phyloP scores from a whole-genome alignment of 75 land plant species.

The Selaginella moellendorffii region DNA sequence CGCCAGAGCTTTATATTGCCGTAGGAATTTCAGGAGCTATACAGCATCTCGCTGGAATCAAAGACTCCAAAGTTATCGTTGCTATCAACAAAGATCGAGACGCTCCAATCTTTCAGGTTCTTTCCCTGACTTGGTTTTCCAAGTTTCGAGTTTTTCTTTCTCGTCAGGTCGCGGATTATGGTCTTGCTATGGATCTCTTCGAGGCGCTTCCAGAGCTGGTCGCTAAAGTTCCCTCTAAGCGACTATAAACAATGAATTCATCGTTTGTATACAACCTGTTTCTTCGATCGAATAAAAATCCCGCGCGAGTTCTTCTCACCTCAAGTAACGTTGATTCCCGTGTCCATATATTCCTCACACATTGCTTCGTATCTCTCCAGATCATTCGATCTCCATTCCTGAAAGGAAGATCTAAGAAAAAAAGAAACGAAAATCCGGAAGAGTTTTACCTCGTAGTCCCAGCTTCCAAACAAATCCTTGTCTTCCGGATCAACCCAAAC shows the following conservation, averaged over 20 bases:
- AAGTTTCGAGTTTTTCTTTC: too few species aligned
- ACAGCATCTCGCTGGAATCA: conserved; percentile 93
- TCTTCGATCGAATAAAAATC: too few species aligned
- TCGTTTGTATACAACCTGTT: too few species aligned
- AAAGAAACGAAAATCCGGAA: neutral
- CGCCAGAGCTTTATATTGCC: conserved; percentile 87
- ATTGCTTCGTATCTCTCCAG: neutral
- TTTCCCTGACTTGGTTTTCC: too few species aligned
- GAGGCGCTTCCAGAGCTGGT: conserved; percentile 69
- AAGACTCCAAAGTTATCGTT: conserved; percentile 87
- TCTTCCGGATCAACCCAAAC: neutral
- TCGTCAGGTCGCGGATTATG: conserved; percentile 95
- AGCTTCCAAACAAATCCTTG: neutral
- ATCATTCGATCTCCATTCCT: neutral
- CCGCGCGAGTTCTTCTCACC: too few species aligned
- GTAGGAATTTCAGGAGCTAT: conserved; percentile 95
- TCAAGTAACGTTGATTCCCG: neutral
- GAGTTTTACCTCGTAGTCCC: neutral
- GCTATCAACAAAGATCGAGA: conserved; percentile 93
- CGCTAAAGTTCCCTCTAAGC: conserved; percentile 68
- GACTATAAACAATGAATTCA: too few species aligned
- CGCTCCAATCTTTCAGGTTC: conserved; percentile 95
- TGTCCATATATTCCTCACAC: neutral
- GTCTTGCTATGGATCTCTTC: conserved; percentile 76
- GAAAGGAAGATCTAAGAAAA: neutral